phyloP scores from a whole-genome alignment of 1,284 basidiomycete genomes.

The Tylopilus microsporus region DNA sequence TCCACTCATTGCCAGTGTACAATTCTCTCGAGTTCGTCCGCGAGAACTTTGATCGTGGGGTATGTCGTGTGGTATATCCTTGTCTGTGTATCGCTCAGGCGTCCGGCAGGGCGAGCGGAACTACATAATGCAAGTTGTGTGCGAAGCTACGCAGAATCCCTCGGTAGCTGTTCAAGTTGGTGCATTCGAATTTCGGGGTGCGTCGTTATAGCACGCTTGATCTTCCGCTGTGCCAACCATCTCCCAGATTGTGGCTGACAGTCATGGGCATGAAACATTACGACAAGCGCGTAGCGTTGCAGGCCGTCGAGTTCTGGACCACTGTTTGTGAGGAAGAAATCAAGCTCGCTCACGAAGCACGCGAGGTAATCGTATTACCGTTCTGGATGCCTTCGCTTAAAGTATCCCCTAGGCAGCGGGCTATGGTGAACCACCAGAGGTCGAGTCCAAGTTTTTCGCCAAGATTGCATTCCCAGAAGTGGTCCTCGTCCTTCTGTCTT shows the following conservation, averaged over 20 bases:
- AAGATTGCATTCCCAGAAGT: slow-evolving; percentile 94
- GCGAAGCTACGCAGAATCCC: slow-evolving; percentile 93
- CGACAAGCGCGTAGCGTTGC: slow-evolving; percentile 89
- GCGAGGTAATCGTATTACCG: slow-evolving; percentile 58
- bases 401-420: slow-evolving; percentile 64
- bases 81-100: slow-evolving; percentile 6
- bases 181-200: slow-evolving; percentile 94
- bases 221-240: slow-evolving; percentile 22
- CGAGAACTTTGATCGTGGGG: slow-evolving; percentile 97
- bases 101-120: slow-evolving; percentile 84
- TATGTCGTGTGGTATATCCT: slow-evolving; percentile 33
- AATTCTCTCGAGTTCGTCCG: slow-evolving; percentile 98
- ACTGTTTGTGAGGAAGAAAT: slow-evolving; percentile 98
- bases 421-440: slow-evolving; percentile 86
- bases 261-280: slow-evolving; percentile 97
- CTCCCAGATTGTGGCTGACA: slow-evolving; percentile 61
- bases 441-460: slow-evolving; percentile 87
- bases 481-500: slow-evolving; percentile 83
- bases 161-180: too few relatives aligned
- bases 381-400: slow-evolving; percentile 5
- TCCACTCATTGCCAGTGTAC: slow-evolving; percentile 86
- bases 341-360: slow-evolving; percentile 86
- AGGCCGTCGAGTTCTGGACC: slow-evolving; percentile 99
- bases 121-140: slow-evolving; percentile 99
- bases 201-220: slow-evolving; percentile 30